Evolutionary conservation across 2,329 filamentous ascomycete species (phyloP).

Genomic region (Ascochyta viciae-villosae): DNA sequence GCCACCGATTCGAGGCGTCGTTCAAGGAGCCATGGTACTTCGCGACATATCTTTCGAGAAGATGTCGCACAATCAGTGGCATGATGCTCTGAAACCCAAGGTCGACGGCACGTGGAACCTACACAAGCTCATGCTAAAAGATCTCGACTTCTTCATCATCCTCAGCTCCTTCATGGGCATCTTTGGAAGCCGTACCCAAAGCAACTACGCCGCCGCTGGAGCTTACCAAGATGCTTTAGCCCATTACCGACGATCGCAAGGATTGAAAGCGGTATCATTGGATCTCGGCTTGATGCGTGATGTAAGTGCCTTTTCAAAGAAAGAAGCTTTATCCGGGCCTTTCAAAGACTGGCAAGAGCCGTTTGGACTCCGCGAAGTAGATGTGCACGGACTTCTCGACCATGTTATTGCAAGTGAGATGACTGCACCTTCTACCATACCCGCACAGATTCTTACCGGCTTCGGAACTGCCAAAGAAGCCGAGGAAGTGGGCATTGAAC

Average conservation of each 20-base stretch:
- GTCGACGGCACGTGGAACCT: slow-evolving; percentile 45
- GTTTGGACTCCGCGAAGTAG: neutral
- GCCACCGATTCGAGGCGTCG: slow-evolving; percentile 22
- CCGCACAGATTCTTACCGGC: no score
- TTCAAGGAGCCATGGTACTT: slow-evolving; percentile 27
- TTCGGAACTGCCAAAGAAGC: no score
- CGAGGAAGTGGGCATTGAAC: no score
- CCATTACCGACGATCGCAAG: neutral
- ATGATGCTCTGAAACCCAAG: slow-evolving; percentile 30
- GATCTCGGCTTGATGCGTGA: no score
- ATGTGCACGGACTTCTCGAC: neutral
- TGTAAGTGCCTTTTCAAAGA: slow-evolving; percentile 29
- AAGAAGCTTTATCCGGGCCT: neutral
- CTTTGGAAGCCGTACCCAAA: slow-evolving; percentile 24
- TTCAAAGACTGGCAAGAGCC: neutral
- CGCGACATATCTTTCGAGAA: slow-evolving; percentile 21
- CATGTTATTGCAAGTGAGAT: neutral
- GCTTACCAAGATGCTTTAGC: slow-evolving; percentile 53
- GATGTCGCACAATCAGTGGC: slow-evolving; percentile 25
- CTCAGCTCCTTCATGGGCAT: slow-evolving; percentile 28
- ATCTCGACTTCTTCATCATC: slow-evolving; percentile 32
- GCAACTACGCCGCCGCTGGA: slow-evolving; percentile 22
- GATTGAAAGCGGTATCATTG: no score
- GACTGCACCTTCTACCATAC: neutral
- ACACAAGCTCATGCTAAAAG: slow-evolving; percentile 17